Evolutionary conservation across 2,329 filamentous ascomycete species (phyloP).

Genomic region (Herpotrichia juniperi): DNA sequence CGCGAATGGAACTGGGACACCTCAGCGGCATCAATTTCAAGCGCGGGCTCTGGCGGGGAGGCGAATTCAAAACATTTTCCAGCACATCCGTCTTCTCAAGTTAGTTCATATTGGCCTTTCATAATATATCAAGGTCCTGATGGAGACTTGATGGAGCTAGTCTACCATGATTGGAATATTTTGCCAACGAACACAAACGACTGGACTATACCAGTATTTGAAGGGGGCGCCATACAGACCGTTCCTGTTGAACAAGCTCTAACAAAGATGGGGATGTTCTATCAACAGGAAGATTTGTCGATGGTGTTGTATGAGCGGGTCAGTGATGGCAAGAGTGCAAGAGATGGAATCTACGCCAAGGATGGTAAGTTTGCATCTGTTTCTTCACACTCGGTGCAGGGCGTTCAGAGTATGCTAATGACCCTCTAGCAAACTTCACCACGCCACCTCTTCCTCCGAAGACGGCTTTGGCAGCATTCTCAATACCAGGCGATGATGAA

Average conservation of each 20-base stretch:
- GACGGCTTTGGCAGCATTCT: conserved; percentile 1
- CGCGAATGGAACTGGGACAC: conserved; percentile 12
- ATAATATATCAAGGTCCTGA: conserved; percentile 2
- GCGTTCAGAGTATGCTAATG: background rate
- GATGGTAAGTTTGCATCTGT: background rate
- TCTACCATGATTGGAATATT: background rate
- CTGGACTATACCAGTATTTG: background rate
- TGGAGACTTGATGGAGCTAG: background rate
- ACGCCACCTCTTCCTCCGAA: background rate
- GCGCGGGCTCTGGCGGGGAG: background rate
- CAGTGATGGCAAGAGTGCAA: no score
- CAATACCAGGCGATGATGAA: background rate
- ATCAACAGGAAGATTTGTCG: background rate
- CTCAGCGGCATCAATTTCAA: background rate
- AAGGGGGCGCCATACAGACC: background rate
- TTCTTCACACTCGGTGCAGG: background rate
- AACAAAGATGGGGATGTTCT: background rate
- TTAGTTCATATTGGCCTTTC: conserved; percentile 11
- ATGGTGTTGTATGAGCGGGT: background rate
- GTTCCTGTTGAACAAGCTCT: background rate
- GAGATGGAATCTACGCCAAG: background rate
- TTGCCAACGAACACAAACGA: background rate
- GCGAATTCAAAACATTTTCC: background rate
- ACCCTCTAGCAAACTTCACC: background rate
- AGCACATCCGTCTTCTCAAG: background rate